Base-by-base conservation (phyloP, 805 yeast species). In the Ogataea paraovalis region DNA sequence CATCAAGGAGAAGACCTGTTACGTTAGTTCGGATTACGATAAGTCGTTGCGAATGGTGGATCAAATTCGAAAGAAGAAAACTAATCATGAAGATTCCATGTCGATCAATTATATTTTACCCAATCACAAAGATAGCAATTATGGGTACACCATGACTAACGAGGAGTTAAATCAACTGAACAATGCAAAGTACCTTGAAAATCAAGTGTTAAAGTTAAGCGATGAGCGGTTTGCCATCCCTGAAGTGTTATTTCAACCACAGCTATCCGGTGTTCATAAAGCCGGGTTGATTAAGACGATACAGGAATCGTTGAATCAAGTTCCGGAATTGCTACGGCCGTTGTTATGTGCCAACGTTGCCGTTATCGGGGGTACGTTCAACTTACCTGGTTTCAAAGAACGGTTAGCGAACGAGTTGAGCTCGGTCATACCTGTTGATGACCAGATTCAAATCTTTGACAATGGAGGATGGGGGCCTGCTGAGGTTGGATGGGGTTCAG, bases 181-280 rank as follows among this genome's bases (percentile, higher is more conserved):
- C 23, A 43, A 20, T 4, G 27, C 10, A 10, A 22, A 19, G 14
- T 14, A 34, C 14, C 14, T 27, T 20, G 85, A 81, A 42, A 70
- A 77, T 10, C 97, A 91, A 63, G 73, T 83, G 1, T 68, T 92
- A 33, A 69, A 75, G 43, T 72, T 94, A 5, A 75, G 73, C 22
- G 97, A 92, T 64, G 99, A 94, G 65, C 68, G 97, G 47, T 92
- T 94, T 65, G 75, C 87, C 2, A 79, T 87, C 2, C 97, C 98
- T 0, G 99, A 94, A 61, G 72, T 87, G 1, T 71, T 87, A 32
- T 91, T 88, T 65, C 90, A 85, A 56, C 99, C 99, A 0, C 87
- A 82, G 50, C 82, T 87, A 46, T 75, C 87, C 1, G 89, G 87
- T 13, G 71, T 92, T 28, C 78, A 83, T 54, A 83, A 90, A 55